A percentile compares a stretch with the other conserved stretches of the same genome.
phyloP scores from a whole-genome alignment of 805 yeast genomes.

The Candida railenensis region DNA sequence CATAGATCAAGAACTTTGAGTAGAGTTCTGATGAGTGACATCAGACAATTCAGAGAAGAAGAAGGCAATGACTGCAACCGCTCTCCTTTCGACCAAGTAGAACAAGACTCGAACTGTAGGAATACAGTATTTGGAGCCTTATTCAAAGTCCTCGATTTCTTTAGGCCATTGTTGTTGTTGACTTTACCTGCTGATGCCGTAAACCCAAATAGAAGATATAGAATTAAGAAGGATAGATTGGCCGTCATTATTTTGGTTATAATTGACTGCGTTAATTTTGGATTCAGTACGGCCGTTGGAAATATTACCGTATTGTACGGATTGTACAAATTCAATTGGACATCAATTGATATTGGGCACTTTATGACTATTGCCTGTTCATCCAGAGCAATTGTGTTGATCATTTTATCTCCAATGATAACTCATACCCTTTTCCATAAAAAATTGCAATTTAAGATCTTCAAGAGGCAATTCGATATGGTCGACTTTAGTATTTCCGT shows the following conservation, averaged over 20 bases:
- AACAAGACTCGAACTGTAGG: too few relatives aligned
- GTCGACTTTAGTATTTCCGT: conserved; percentile 43
- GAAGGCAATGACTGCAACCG: not conserved
- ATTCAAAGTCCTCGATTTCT: conserved; percentile 23
- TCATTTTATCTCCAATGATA: conserved; percentile 51
- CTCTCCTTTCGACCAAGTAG: not conserved
- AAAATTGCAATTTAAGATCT: conserved; percentile 26
- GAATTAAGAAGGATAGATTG: conserved; percentile 16
- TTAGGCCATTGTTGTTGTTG: conserved; percentile 52
- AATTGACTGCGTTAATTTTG: conserved; percentile 40
- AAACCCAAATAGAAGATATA: conserved; percentile 15
- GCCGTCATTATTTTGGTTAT: conserved; percentile 48
- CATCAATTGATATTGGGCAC: conserved; percentile 52
- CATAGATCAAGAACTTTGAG: conserved; percentile 36
- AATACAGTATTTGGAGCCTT: too few relatives aligned
- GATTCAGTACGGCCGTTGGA: conserved; percentile 38
- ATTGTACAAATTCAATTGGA: conserved; percentile 54
- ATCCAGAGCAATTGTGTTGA: conserved; percentile 47
- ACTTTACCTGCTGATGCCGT: conserved; percentile 48
- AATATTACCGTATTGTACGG: conserved; percentile 51
- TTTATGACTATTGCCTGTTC: conserved; percentile 53
- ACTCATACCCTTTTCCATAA: conserved; percentile 35
- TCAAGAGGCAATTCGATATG: conserved; percentile 48
- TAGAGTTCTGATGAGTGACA: conserved; percentile 1
- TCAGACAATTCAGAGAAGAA: conserved; percentile 1